Conservation (phyloP, 352 stramenopile genomes). For the Albugo laibachii region DNA sequence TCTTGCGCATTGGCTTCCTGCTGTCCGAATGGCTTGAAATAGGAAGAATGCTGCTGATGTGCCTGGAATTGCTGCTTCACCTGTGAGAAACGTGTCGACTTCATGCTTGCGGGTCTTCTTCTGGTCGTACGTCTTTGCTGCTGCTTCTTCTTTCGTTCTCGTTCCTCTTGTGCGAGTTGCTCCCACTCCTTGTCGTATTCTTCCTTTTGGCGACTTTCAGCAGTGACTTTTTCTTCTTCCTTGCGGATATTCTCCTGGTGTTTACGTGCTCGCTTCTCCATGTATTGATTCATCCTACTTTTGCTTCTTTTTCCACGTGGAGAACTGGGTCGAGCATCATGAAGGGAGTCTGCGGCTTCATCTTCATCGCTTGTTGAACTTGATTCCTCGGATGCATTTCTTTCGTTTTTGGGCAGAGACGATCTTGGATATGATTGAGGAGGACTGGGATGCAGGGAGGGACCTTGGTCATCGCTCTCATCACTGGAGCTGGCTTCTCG, state of each 20-base stretch:
- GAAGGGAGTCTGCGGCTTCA: neutral
- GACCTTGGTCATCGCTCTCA: slow-evolving; percentile 2
- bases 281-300: slow-evolving; percentile 80
- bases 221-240: slow-evolving; percentile 46
- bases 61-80: slow-evolving; percentile 72
- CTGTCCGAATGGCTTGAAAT: too few species aligned
- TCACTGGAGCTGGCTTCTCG: too few species aligned
- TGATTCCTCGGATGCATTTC: slow-evolving; percentile 1
- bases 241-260: slow-evolving; percentile 59
- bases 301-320: slow-evolving; percentile 14
- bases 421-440: too few species aligned
- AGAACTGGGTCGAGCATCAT: neutral
- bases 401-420: too few species aligned
- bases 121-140: slow-evolving; percentile 46
- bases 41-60: slow-evolving; percentile 18
- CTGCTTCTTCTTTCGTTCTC: slow-evolving; percentile 61
- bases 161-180: slow-evolving; percentile 73
- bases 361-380: slow-evolving; percentile 1
- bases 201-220: slow-evolving; percentile 55
- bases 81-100: slow-evolving; percentile 62
- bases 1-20: neutral
- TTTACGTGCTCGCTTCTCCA: slow-evolving; percentile 61
- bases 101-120: slow-evolving; percentile 56
- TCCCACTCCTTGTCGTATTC: slow-evolving; percentile 81
- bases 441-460: neutral